Base-by-base conservation (phyloP, 805 yeast species). In the Yueomyces sp. region DNA sequence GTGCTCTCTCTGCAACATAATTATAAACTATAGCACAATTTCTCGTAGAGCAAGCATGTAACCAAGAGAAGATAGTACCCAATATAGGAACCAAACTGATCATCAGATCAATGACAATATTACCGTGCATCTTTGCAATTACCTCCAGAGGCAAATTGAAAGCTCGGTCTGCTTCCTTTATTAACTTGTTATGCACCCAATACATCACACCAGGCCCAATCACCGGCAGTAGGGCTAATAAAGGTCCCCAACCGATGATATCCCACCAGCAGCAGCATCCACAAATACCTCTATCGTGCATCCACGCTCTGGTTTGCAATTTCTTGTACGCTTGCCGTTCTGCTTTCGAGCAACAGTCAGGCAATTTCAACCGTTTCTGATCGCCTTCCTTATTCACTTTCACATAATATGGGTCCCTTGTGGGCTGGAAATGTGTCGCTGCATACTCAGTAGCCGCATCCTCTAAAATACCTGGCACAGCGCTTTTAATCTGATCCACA, bases 141-240 rank as follows among this genome's bases (percentile, higher is more conserved):
- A 82, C 54, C 28, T 68, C 71, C 2, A 60, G 56, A 4, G 94
- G 94, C 8, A 85, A 50, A 8, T 73, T 62, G 41, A 79, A 69
- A 40, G 69, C 65, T 26, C 72, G 68, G 44, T 76, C 73, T 0
- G 90, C 92, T 45, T 73, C 59, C 12, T 47, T 49, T 29, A 85
- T 69, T 47, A 88, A 59, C 47, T 87, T 69, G 3, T 78, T 73
- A 58, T 88, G 95, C 36, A 86, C 71, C 2, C 73, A 78, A 60
- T 81, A 90, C 87, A 86, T 85, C 44, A 79, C 53, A 3, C 78
- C 49, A 1, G 96, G 95, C 0, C 97, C 97, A n/a, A 90, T 60
- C 0, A 75, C 81, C 0, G 97, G 97, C 7, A 90, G 44, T 6
- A 85, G 63, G 2, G 81, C 72, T 37, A 80, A 70, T 11, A 87